Evolutionary conservation across 306 rosid species (phyloP), one percentile per base, ranked within the genome.

Genomic region (Canavalia ensiformis): DNA sequence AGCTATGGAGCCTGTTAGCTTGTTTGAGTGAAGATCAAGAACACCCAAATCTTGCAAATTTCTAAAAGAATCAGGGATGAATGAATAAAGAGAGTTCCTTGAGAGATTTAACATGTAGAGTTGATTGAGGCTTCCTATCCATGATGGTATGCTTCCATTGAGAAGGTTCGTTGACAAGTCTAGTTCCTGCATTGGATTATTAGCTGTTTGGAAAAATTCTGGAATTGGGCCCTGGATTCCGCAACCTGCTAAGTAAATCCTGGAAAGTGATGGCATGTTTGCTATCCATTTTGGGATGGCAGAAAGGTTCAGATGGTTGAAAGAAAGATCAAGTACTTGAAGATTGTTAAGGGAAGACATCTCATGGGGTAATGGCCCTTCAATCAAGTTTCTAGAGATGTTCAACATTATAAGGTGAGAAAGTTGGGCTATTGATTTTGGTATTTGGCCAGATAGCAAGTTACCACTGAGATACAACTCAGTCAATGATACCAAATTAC

Each of bases 21-120:
- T 93, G 54, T 93, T 93, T 62, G 92, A 89, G 84, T 90, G 92
- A 80, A 91, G 94, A 86, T 93, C 92, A 79, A 91, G 90, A 64
- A 87, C 83, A 45, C 83, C 84, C 35, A 91, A 80, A 64, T 78
- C 67, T 8, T 55, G 56, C 82, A 90, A 84, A 18, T 84, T 88
- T 55, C 80, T 68, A 31, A 93, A 41, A 8, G 91, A 90, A 68
- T 80, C 79, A 1, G 94, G 94, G 28, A 93, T 90, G 68, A 62
- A 37, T 35, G 90, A 90, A 55, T 80, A 77, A 41, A 93, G 88
- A 63, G 90, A 77, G 49, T 93, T 93, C 57, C 75, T 63, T 73
- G 94, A 93, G 44, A 93, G 93, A 81, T 88, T 93, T n/a, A 93
- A 49, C 33, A 68, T 57, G 86, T 87, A 87, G 62, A 90, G 91